A percentile compares a stretch with the other conserved stretches of the same genome.
Evolutionary conservation across 164 flowering plant species (phyloP).

Genomic region (Piper longum): DNA sequence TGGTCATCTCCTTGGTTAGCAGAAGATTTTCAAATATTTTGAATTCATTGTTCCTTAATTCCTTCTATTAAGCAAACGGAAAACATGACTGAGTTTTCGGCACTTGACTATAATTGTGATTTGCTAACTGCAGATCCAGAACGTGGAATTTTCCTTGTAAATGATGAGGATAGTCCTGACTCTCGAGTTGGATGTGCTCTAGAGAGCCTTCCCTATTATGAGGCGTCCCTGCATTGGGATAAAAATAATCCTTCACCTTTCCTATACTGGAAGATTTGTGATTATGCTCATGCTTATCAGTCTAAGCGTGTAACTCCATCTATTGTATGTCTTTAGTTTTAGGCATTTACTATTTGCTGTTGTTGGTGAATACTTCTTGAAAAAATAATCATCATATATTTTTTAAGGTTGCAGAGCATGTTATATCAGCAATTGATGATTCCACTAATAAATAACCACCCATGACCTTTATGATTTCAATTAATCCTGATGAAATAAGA

Average conservation of each 20-base stretch:
- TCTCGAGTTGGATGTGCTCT: conserved; percentile 53
- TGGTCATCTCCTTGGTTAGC: too few relatives aligned
- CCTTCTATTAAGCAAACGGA: too few relatives aligned
- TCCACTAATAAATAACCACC: conserved; percentile 43
- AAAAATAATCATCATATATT: conserved; percentile 5
- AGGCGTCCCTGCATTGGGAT: conserved; percentile 33
- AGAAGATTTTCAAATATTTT: too few relatives aligned
- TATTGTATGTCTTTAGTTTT: conserved; percentile 25
- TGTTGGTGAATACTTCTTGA: conserved; percentile 2
- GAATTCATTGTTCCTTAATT: too few relatives aligned
- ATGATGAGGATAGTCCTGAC: conserved; percentile 49
- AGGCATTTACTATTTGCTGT: neutral
- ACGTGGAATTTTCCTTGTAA: conserved; percentile 32
- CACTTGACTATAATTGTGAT: conserved; percentile 2
- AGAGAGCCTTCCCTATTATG: conserved; percentile 69
- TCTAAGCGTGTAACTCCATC: conserved; percentile 52
- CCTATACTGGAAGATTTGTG: conserved; percentile 86
- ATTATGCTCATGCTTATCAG: conserved; percentile 84
- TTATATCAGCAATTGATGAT: conserved; percentile 59
- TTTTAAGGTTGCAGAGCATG: conserved; percentile 66
- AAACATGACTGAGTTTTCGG: neutral
- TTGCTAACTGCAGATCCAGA: conserved; percentile 38
- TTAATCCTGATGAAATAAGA: conserved; percentile 54
- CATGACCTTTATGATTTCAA: conserved; percentile 53
- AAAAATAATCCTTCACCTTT: conserved; percentile 22